These are phyloP conservation scores for Kazachstania taianensis DNA, from an alignment of 805 yeast genomes.

Conservation along the genomic window DNA sequence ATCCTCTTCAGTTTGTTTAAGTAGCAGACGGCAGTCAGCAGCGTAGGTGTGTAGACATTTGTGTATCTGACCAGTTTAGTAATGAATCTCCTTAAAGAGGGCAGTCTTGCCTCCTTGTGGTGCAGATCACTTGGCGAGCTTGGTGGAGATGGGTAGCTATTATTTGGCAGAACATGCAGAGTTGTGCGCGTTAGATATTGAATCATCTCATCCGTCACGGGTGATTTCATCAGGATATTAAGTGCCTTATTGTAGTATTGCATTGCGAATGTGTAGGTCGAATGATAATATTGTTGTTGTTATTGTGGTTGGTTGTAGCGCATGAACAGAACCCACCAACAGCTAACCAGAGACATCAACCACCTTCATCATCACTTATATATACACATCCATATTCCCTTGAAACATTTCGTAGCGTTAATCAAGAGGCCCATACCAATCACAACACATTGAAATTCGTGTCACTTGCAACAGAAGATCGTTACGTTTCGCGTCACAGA, in stretches of 20 bases:
- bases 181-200: slow-evolving; percentile 58
- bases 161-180: slow-evolving; percentile 52
- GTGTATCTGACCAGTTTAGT: slow-evolving; percentile 63
- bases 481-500: too few relatives aligned
- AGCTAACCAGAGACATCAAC: too few relatives aligned
- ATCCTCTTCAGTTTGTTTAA: slow-evolving; percentile 49
- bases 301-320: background rate
- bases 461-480: too few relatives aligned
- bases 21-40: slow-evolving; percentile 62
- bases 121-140: slow-evolving; percentile 17
- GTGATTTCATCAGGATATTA: slow-evolving; percentile 47
- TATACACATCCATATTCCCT: background rate
- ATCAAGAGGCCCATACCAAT: too few relatives aligned
- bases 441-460: too few relatives aligned
- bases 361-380: background rate
- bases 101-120: slow-evolving; percentile 25
- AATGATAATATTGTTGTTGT: background rate
- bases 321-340: background rate
- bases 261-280: slow-evolving; percentile 8
- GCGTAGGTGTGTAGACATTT: slow-evolving; percentile 71
- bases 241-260: slow-evolving; percentile 42
- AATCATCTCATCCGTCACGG: slow-evolving; percentile 67
- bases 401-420: background rate
- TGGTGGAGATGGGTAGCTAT: slow-evolving; percentile 29
- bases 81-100: slow-evolving; percentile 67